Evolutionary conservation across 257 asterid genomes (phyloP), one percentile per base, ranked within the genome.

Genomic region (Solanum etuberosum): DNA sequence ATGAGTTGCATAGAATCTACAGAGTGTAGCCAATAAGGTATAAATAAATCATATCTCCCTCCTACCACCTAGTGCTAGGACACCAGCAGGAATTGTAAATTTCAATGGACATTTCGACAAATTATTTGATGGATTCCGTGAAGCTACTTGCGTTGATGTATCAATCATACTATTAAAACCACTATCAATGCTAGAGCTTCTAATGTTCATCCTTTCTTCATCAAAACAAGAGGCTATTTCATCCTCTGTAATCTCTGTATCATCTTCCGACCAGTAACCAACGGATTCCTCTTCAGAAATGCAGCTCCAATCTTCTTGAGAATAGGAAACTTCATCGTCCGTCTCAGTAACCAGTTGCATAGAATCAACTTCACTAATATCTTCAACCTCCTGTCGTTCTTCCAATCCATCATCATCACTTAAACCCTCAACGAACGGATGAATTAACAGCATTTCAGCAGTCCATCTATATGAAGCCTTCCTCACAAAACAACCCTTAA

Each of bases 401-500:
- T 86, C 95, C 23, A 76, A 88, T 4, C 23, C 90, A 29, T 89
- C 94, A 34, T 87, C 92, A 5, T 87, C 88, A 13, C 40, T 86
- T 90, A 92, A 63, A 18, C 93, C 96, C 86, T 90, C 92, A 21
- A 96, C 65, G 18, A 94, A 96, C 0, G 95, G 90, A 74, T 96
- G 98, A 89, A 87, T 86, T 90, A 96, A 82, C 84, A 96, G 86
- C 98, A 96, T 93, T 48, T 93, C 97, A n/a, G 97, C 94, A 1
- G 98, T 96, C 90, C 93, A 89, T 87, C 99, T 92, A 73, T 88
- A 95, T 91, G 74, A 88, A 1, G 93, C 51, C 27, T 93, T 94
- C 94, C 94, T 93, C 51, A 93, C 99, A 76, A 96, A 95, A 86
- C 99, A 96, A 12, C 97, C 92, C 87, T 96, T 95, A 1, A 96